Percentiles rank a stretch among this genome's conserved stretches.
Evolutionary conservation across 306 rosid genomes (phyloP).

Genomic region (Quercus engelmannii): DNA sequence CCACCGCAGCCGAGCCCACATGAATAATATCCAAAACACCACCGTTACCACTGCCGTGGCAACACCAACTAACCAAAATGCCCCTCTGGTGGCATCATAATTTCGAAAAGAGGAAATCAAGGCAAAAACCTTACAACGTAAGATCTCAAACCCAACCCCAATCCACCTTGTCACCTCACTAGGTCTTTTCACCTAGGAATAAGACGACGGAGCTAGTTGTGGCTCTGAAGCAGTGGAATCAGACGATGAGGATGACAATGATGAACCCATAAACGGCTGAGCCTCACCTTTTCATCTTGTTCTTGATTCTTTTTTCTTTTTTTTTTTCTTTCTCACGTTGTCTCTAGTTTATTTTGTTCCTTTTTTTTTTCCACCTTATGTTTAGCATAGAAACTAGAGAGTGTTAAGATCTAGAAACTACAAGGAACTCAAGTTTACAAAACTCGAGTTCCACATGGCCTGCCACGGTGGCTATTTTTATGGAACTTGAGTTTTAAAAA

Average conservation of each 20-base stretch:
- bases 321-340: too few relatives aligned
- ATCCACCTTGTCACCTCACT: neutral
- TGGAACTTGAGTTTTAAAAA: too few relatives aligned
- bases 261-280: neutral
- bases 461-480: too few relatives aligned
- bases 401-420: too few relatives aligned
- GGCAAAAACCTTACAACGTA: neutral
- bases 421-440: too few relatives aligned
- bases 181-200: neutral
- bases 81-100: neutral
- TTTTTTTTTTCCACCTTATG: too few relatives aligned
- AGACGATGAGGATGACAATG: neutral
- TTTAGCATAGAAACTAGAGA: too few relatives aligned
- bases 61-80: neutral
- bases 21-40: conserved; percentile 2
- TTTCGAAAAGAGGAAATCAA: neutral
- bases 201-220: neutral
- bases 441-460: too few relatives aligned
- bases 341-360: too few relatives aligned
- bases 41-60: neutral
- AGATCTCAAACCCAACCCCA: neutral
- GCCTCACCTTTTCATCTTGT: too few relatives aligned
- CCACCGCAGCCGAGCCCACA: neutral
- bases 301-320: too few relatives aligned
- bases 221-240: neutral